Evolutionary conservation across 2,329 filamentous ascomycete species (phyloP), one percentile per base, ranked within the genome.

Genomic region (Macrophomina phaseolina): DNA sequence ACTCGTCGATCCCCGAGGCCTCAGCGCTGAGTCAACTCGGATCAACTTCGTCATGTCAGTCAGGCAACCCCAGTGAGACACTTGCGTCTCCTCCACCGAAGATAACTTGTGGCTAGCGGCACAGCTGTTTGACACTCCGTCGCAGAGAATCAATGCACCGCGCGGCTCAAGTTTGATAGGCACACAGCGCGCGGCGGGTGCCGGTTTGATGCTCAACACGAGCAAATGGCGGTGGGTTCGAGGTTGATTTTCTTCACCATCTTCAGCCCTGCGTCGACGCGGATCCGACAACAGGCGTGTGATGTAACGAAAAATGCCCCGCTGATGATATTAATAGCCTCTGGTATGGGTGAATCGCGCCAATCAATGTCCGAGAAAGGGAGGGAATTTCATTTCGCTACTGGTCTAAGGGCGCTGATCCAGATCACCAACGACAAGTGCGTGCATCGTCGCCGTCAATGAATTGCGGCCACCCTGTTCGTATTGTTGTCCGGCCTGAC

Each of bases 161-260:
- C 28, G n/a, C 55, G 48, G 18, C 23, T 32, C 55, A 40, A n/a
- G 55, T 46, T 46, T 60, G 42, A 61, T 34, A 28, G 18, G 5
- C 56, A 4, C 9, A 6, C 4, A 42, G 4, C 8, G 28, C 18
- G 16, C 42, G 56, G 56, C 42, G 30, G 3, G n/a, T 61, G 7
- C 42, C 56, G 56, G 56, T 61, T 61, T 61, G 56, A 61, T 61
- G 28, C 56, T 61, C 56, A 36, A 48, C 40, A 28, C 56, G 28
- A 18, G 6, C 56, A 48, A 36, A 32, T 18, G 40, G 56, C 56
- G 18, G 53, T 61, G n/a, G 56, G 40, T 61, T 18, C 18, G 18
- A 18, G 18, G 18, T 18, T 18, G 18, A 18, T 18, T 48, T 30
- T 46, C 56, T 18, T 61, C 40, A 14, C 36, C 23, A 45, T 7